These are phyloP conservation scores for Venturiaceae sp. DNA, from an alignment of 2,329 filamentous ascomycete genomes.

Conservation along the genomic window DNA sequence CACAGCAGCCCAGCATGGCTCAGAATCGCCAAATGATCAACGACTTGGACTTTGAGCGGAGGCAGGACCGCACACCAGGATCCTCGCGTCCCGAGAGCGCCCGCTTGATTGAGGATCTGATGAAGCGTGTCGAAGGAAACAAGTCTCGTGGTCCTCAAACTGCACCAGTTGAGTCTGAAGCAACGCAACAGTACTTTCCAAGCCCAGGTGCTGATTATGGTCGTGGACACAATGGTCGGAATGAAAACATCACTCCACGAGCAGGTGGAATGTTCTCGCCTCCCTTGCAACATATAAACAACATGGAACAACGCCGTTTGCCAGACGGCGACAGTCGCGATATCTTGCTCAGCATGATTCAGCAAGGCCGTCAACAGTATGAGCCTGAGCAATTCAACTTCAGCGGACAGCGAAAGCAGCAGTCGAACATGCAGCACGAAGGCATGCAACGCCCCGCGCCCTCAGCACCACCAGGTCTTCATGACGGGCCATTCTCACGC, in stretches of 20 bases:
- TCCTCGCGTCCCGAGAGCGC: constrained; percentile 4
- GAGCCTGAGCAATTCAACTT: constrained; percentile 2
- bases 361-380: background rate
- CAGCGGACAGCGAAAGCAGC: background rate
- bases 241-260: constrained; percentile 4
- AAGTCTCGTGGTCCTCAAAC: constrained; percentile 6
- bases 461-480: constrained; percentile 7
- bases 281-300: background rate
- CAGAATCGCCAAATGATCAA: constrained; percentile 12
- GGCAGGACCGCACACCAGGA: background rate
- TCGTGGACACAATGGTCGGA: background rate
- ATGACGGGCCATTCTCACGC: background rate
- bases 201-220: constrained; percentile 1
- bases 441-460: background rate
- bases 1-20: constrained; percentile 1
- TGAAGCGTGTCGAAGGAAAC: background rate
- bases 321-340: constrained; percentile 2
- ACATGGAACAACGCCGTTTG: background rate
- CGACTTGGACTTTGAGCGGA: background rate
- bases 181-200: background rate
- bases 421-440: background rate
- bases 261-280: constrained; percentile 5
- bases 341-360: constrained; percentile 7
- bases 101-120: background rate
- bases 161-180: constrained; percentile 5